Percentiles rank a stretch among this genome's conserved stretches.
These are phyloP conservation scores for Colletotrichum incanum DNA, from an alignment of 2,329 filamentous ascomycete genomes.

Conservation along the genomic window DNA sequence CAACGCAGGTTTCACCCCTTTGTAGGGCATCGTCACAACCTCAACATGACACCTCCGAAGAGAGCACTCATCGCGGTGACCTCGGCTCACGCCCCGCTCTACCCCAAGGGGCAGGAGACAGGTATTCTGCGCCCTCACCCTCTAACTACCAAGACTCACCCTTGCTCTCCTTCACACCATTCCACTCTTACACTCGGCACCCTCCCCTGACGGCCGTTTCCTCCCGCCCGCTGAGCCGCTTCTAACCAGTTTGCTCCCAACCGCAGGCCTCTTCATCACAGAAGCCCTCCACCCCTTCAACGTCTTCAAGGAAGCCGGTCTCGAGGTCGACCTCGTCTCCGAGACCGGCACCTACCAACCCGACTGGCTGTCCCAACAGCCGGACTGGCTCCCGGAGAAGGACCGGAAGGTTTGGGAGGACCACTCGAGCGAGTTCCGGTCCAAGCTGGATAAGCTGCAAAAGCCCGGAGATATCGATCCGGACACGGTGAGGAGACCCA, in stretches of 20 bases:
- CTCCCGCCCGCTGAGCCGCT: too few relatives aligned
- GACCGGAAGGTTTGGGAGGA: conserved; percentile 59
- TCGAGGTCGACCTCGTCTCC: conserved; percentile 63
- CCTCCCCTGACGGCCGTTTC: too few relatives aligned
- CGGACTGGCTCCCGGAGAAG: conserved; percentile 58
- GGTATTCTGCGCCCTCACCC: not conserved
- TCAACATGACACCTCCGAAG: conserved; percentile 51
- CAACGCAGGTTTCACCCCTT: not conserved
- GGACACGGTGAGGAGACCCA: conserved; percentile 4
- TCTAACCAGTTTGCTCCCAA: conserved; percentile 30
- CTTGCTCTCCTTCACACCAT: not conserved
- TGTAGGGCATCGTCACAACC: not conserved
- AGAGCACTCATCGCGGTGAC: conserved; percentile 60
- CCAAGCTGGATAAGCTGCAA: conserved; percentile 60
- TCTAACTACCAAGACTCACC: not conserved
- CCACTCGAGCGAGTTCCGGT: conserved; percentile 58
- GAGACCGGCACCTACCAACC: conserved; percentile 60
- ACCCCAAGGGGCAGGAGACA: conserved; percentile 53
- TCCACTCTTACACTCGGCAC: not conserved
- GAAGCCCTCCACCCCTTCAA: conserved; percentile 66
- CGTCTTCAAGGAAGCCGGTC: conserved; percentile 60
- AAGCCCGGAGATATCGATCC: conserved; percentile 55
- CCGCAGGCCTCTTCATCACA: conserved; percentile 61
- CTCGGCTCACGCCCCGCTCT: conserved; percentile 58
- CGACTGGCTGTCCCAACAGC: conserved; percentile 61